Conservation (phyloP, 2,329 filamentous ascomycete species). For the Diplodia scrobiculata region DNA sequence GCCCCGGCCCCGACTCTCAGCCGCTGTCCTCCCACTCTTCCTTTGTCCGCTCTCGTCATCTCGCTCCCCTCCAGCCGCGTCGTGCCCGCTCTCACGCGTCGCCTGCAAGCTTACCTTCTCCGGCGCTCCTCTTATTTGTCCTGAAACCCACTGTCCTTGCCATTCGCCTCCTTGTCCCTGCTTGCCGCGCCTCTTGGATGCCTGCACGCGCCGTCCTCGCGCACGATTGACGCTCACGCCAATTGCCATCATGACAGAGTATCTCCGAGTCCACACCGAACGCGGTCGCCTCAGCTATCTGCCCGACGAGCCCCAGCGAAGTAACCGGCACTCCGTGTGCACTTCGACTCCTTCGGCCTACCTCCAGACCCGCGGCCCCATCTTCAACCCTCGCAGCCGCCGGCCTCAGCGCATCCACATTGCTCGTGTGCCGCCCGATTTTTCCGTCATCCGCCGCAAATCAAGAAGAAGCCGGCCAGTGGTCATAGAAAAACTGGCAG, state of each 20-base stretch:
- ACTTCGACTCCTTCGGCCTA: constrained; percentile 21
- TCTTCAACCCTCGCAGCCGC: constrained; percentile 56
- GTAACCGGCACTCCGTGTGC: constrained; percentile 33
- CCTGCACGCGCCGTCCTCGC: constrained; percentile 1
- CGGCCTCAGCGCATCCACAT: constrained; percentile 62
- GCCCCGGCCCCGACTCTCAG: constrained; percentile 11
- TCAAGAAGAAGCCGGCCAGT: constrained; percentile 39
- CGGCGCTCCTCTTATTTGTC: constrained; percentile 1
- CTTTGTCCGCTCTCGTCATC: constrained; percentile 20
- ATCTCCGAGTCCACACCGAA: constrained; percentile 43
- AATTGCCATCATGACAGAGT: constrained; percentile 43
- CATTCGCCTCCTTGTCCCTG: constrained; percentile 14
- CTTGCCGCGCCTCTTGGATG: constrained; percentile 13
- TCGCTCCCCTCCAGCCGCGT: background rate
- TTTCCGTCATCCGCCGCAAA: constrained; percentile 39
- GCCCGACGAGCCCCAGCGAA: constrained; percentile 39
- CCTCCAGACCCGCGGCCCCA: constrained; percentile 26
- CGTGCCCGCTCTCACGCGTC: constrained; percentile 7
- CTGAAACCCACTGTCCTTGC: constrained; percentile 15
- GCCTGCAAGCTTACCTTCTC: background rate
- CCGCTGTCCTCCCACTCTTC: constrained; percentile 12
- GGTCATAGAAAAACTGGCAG: constrained; percentile 54
- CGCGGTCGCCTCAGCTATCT: constrained; percentile 45
- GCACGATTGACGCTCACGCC: constrained; percentile 32
- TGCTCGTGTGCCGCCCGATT: constrained; percentile 52